phyloP scores from a whole-genome alignment of 31 red algal genomes.

The Porphyra umbilicalis region DNA sequence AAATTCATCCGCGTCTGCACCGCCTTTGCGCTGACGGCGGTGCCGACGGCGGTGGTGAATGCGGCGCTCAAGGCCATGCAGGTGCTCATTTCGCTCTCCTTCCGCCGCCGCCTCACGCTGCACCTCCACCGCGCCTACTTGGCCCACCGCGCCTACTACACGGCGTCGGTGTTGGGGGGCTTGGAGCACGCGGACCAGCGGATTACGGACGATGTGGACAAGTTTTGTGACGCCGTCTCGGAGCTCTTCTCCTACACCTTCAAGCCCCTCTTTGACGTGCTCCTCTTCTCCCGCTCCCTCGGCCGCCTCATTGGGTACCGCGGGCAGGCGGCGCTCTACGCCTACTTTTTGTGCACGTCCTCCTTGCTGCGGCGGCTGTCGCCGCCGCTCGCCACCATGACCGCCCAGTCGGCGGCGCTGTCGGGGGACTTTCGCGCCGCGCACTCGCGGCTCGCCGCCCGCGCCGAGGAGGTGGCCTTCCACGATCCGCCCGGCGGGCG shows the following conservation, averaged over 20 bases:
- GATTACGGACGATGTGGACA: constrained; percentile 84
- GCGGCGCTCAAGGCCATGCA: constrained; percentile 64
- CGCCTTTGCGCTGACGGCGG: constrained; percentile 33
- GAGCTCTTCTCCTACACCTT: constrained; percentile 85
- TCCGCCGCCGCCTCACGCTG: constrained; percentile 48
- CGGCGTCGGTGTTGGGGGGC: constrained; percentile 47
- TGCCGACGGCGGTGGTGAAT: constrained; percentile 65
- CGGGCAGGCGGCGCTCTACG: constrained; percentile 62
- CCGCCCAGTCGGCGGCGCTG: constrained; percentile 55
- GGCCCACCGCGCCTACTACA: constrained; percentile 70
- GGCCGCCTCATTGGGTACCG: constrained; percentile 69
- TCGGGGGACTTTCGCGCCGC: constrained; percentile 54
- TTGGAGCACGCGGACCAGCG: constrained; percentile 74
- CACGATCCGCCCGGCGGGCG: constrained; percentile 73
- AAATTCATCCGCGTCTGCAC: constrained; percentile 44
- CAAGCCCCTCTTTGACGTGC: constrained; percentile 79
- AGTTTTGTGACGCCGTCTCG: constrained; percentile 73
- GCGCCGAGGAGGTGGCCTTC: constrained; percentile 80
- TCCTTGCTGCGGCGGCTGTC: constrained; percentile 46
- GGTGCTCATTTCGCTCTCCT: constrained; percentile 40
- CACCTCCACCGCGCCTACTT: constrained; percentile 50
- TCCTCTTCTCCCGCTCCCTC: constrained; percentile 64
- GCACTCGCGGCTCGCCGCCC: constrained; percentile 46
- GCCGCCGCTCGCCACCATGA: constrained; percentile 69
- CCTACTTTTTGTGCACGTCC: constrained; percentile 58